phyloP scores from a whole-genome alignment of 73 alveolate species.

The Breviolum minutum region DNA sequence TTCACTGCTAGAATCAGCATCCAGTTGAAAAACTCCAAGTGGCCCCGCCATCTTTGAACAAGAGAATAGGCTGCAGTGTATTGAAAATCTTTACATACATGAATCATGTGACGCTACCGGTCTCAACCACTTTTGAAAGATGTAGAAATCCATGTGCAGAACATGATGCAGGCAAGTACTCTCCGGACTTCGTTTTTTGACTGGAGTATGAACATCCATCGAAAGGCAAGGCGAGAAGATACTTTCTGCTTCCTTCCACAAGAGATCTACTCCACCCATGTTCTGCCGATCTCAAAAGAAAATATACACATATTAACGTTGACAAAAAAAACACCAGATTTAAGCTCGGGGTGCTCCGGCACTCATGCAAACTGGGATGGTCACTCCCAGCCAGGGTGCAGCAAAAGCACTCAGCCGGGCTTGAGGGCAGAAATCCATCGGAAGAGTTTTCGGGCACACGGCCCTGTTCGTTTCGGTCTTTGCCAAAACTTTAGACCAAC shows the following conservation, averaged over 20 bases:
- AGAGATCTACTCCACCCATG: too few relatives aligned
- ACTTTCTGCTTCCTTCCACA: too few relatives aligned
- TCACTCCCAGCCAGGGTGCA: neutral
- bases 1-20: neutral
- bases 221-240: too few relatives aligned
- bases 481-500: neutral
- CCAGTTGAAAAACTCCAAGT: too few relatives aligned
- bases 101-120: neutral
- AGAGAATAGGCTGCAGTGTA: too few relatives aligned
- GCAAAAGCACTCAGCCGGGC: neutral
- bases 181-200: too few relatives aligned
- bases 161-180: too few relatives aligned
- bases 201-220: too few relatives aligned
- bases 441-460: neutral
- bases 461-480: neutral
- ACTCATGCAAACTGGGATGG: neutral
- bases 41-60: too few relatives aligned
- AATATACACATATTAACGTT: neutral
- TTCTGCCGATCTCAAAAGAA: too few relatives aligned
- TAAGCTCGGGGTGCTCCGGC: neutral
- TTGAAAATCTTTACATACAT: too few relatives aligned
- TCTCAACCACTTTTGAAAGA: neutral
- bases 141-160: too few relatives aligned
- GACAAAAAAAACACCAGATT: neutral
- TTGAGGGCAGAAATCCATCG: neutral